These are phyloP conservation scores for Striga hermonthica DNA, from an alignment of 305 asterid species.

Conservation along the genomic window DNA sequence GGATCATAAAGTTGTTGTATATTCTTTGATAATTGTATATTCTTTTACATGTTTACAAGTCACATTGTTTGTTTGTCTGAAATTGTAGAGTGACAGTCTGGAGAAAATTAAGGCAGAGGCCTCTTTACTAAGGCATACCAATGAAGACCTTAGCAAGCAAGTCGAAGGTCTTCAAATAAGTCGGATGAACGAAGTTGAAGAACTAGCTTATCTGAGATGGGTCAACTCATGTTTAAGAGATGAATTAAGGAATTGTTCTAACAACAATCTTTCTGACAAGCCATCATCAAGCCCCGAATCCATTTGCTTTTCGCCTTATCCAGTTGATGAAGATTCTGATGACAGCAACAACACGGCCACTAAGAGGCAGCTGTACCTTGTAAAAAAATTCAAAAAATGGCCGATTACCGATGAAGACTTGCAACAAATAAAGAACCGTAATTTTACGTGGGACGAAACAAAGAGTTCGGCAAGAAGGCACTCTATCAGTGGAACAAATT, in stretches of 20 bases:
- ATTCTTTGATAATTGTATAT: too few species aligned
- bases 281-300: slow-evolving; percentile 56
- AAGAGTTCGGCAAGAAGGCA: slow-evolving; percentile 58
- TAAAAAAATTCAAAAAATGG: slow-evolving; percentile 80
- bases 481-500: slow-evolving; percentile 73
- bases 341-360: slow-evolving; percentile 34
- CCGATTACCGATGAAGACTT: slow-evolving; percentile 73
- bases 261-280: slow-evolving; percentile 36
- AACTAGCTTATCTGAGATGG: slow-evolving; percentile 88
- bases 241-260: slow-evolving; percentile 56
- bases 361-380: slow-evolving; percentile 45
- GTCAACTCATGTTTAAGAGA: slow-evolving; percentile 80
- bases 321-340: slow-evolving; percentile 49
- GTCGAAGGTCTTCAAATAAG: slow-evolving; percentile 92
- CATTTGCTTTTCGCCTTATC: slow-evolving; percentile 53
- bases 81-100: slow-evolving; percentile 49
- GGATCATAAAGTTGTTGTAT: too few species aligned
- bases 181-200: slow-evolving; percentile 89
- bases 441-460: slow-evolving; percentile 45
- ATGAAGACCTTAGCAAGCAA: slow-evolving; percentile 81
- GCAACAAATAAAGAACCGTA: slow-evolving; percentile 42
- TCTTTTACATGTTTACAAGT: too few species aligned
- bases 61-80: slow-evolving; percentile 16
- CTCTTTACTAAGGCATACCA: slow-evolving; percentile 60
- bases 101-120: slow-evolving; percentile 79